Percentiles rank a stretch among this genome's conserved stretches.
phyloP scores from a whole-genome alignment of 2,329 filamentous ascomycete genomes.

The Peltaster fructicola region DNA sequence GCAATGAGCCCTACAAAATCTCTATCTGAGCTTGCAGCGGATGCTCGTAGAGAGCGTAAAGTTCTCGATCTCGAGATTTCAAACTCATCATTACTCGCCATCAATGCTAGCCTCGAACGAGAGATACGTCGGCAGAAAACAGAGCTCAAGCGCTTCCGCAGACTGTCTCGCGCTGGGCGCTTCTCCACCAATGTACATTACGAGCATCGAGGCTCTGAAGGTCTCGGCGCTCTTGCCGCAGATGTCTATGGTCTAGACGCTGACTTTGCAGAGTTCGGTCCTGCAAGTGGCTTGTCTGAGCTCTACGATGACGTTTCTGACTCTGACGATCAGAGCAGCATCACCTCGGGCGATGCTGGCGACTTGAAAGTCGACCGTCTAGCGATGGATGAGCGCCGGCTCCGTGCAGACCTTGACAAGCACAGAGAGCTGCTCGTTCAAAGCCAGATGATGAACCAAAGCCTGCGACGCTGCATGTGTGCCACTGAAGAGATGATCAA shows the following conservation, averaged over 20 bases:
- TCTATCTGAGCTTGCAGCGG: constrained; percentile 63
- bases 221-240: constrained; percentile 17
- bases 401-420: constrained; percentile 71
- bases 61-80: constrained; percentile 93
- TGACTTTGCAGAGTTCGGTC: constrained; percentile 14
- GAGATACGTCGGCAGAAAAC: constrained; percentile 82
- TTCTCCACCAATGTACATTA: constrained; percentile 37
- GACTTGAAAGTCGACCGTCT: constrained; percentile 34
- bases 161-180: constrained; percentile 66
- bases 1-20: constrained; percentile 24
- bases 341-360: constrained; percentile 21
- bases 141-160: constrained; percentile 68
- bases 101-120: constrained; percentile 81
- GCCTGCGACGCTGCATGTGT: constrained; percentile 70
- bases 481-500: constrained; percentile 84
- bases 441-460: constrained; percentile 90
- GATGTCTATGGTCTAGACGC: constrained; percentile 16
- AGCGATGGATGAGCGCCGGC: constrained; percentile 61
- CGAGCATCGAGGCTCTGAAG: constrained; percentile 20
- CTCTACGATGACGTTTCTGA: constrained; percentile 12
- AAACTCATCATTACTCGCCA: constrained; percentile 84
- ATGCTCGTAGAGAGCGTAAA: constrained; percentile 79
- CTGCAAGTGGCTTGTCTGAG: constrained; percentile 8
- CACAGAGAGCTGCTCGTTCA: constrained; percentile 79
- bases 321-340: constrained; percentile 20